These are phyloP conservation scores for Scutellaria baicalensis DNA, from an alignment of 257 asterid species.

Conservation along the genomic window DNA sequence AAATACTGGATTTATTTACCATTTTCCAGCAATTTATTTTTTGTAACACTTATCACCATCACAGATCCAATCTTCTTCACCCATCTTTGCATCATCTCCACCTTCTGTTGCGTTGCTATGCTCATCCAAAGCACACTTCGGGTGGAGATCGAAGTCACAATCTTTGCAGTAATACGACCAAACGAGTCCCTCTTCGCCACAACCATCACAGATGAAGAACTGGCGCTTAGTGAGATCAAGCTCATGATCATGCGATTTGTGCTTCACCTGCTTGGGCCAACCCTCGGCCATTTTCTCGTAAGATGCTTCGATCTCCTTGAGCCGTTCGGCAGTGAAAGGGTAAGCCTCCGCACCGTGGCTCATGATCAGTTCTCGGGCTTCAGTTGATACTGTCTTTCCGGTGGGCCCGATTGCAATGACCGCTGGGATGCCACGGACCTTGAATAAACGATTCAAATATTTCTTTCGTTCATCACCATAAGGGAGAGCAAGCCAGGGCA, in stretches of 20 bases:
- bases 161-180: constrained; percentile 63
- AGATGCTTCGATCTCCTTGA: constrained; percentile 57
- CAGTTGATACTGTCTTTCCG: constrained; percentile 63
- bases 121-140: constrained; percentile 40
- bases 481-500: constrained; percentile 88
- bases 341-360: constrained; percentile 58
- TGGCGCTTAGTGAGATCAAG: constrained; percentile 43
- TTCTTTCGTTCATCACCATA: constrained; percentile 51
- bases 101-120: neutral
- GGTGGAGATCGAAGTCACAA: constrained; percentile 73
- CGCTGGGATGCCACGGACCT: constrained; percentile 71
- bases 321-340: constrained; percentile 68
- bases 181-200: constrained; percentile 40
- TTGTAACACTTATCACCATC: constrained; percentile 41
- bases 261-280: constrained; percentile 59
- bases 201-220: constrained; percentile 51
- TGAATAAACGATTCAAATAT: constrained; percentile 39
- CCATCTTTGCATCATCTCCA: constrained; percentile 11
- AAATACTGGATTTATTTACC: neutral
- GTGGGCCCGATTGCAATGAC: constrained; percentile 65
- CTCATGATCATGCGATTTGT: constrained; percentile 48
- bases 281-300: constrained; percentile 58
- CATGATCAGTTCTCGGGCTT: constrained; percentile 45
- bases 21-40: neutral
- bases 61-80: constrained; percentile 41